Evolutionary conservation across 345 rosid genomes (phyloP).

Genomic region (Stellera chamaejasme): DNA sequence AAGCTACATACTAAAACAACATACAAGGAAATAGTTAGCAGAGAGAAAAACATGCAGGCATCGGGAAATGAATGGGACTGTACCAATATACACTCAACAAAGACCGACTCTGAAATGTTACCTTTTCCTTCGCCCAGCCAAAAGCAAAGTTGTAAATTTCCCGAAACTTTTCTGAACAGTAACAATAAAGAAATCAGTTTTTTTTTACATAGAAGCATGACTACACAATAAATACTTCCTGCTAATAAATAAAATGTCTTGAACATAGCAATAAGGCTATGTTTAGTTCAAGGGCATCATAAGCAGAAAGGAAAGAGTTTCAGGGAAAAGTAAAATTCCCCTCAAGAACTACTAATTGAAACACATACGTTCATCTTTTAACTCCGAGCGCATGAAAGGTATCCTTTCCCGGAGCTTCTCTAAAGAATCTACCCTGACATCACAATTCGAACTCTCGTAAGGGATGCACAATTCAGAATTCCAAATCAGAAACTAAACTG

Average conservation of each 20-base stretch:
- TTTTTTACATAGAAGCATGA: neutral
- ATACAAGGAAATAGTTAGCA: no score
- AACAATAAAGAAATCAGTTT: conserved; percentile 14
- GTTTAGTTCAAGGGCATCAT: neutral
- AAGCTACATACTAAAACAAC: no score
- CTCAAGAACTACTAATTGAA: neutral
- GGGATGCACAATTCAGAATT: conserved; percentile 2
- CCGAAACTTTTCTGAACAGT: conserved; percentile 76
- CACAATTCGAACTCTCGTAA: conserved; percentile 17
- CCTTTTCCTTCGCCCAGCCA: conserved; percentile 99
- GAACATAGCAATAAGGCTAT: conserved; percentile 7
- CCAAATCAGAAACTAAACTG: neutral
- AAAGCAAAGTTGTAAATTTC: conserved; percentile 94
- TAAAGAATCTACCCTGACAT: conserved; percentile 82
- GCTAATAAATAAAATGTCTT: no score
- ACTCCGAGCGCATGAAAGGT: conserved; percentile 77
- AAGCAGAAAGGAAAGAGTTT: neutral
- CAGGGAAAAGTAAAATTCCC: no score
- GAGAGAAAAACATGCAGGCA: no score
- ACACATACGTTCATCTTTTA: conserved; percentile 88
- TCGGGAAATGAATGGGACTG: no score
- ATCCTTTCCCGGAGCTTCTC: conserved; percentile 81
- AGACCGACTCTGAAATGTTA: conserved; percentile 11
- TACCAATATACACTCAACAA: no score
- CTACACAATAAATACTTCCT: conserved; percentile 2